These are phyloP conservation scores for Termitomyces sp. DNA, from an alignment of 768 basidiomycete genomes.

Conservation along the genomic window DNA sequence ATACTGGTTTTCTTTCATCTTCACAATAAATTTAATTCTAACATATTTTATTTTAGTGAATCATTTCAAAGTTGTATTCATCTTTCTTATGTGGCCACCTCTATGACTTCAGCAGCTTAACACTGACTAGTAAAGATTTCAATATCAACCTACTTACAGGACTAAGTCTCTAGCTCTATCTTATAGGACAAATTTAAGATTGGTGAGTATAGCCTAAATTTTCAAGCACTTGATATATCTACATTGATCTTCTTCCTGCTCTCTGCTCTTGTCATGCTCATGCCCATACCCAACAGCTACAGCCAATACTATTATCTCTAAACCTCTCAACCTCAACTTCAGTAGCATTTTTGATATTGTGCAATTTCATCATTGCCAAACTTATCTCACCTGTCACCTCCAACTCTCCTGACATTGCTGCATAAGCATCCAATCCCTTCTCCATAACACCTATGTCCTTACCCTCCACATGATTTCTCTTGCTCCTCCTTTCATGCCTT, in stretches of 20 bases:
- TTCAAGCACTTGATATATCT: conserved; percentile 64
- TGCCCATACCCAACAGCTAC: conserved; percentile 48
- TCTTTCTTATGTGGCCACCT: conserved; percentile 47
- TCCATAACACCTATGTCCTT: conserved; percentile 50
- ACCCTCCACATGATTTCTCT: conserved; percentile 62
- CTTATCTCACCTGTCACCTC: conserved; percentile 43
- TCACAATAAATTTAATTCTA: background rate
- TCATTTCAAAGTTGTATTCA: conserved; percentile 64
- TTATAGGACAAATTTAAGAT: conserved; percentile 65
- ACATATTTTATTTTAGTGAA: conserved; percentile 47
- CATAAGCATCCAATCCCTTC: conserved; percentile 71
- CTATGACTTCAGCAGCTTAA: conserved; percentile 55
- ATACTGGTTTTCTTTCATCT: background rate
- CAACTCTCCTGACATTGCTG: conserved; percentile 60
- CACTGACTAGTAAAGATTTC: conserved; percentile 39
- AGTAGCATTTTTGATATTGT: conserved; percentile 70
- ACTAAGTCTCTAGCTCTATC: conserved; percentile 57
- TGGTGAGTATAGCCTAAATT: conserved; percentile 59
- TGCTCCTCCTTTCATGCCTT: conserved; percentile 65
- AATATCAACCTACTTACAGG: conserved; percentile 57
- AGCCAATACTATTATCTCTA: conserved; percentile 47
- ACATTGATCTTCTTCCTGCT: background rate
- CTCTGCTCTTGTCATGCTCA: background rate
- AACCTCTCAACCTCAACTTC: conserved; percentile 56
- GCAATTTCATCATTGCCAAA: conserved; percentile 60